Evolutionary conservation across 371 early-diverging fungal genomes (phyloP), one percentile per base, ranked within the genome.

Genomic region (Actinomortierella ambigua): DNA sequence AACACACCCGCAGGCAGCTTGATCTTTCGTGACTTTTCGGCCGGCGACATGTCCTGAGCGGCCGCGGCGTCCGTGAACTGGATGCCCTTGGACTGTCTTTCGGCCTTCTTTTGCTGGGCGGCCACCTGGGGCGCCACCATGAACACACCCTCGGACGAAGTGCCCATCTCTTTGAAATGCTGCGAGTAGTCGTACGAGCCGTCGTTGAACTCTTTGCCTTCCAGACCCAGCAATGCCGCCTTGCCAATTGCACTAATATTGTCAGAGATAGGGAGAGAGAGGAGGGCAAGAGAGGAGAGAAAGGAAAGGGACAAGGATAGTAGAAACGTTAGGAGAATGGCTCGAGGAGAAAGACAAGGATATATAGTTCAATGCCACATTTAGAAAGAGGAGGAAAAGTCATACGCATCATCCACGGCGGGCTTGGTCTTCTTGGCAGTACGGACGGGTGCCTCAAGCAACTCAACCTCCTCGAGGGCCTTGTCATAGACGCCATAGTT

Each of bases 171-270:
- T 51, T 87, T 88, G 77, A 98, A 82, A 65, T 98, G 98, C 82
- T 96, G 89, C 57, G 88, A 82, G 77, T 98, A 98, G 77, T 98
- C 95, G 75, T 97, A 98, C 23, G 92, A 82, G 29, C 85, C 80
- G 76, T 97, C 96, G 57, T 92, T 90, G 76, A 89, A 93, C 63
- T 86, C 73, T 8, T 62, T 59, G 40, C 59, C 66, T 14, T 62
- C 91, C 57, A 97, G 84, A 64, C 98, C 98, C 64, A 92, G 86
- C 52, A 91, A 69, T 3, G 96, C 92, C 7, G 95, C 92, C 63
- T 85, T 76, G 2, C 90, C 89, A 23, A 85, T 85, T 54, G 82
- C 82, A 53, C 88, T 88, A 60, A n/a, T n/a, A n/a, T n/a, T n/a
- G n/a, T n/a, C n/a, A n/a, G 34, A 29, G 60, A 44, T 49, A 39